These are phyloP conservation scores for Diaporthe sp. DNA, from an alignment of 2,329 filamentous ascomycete species.

Conservation along the genomic window DNA sequence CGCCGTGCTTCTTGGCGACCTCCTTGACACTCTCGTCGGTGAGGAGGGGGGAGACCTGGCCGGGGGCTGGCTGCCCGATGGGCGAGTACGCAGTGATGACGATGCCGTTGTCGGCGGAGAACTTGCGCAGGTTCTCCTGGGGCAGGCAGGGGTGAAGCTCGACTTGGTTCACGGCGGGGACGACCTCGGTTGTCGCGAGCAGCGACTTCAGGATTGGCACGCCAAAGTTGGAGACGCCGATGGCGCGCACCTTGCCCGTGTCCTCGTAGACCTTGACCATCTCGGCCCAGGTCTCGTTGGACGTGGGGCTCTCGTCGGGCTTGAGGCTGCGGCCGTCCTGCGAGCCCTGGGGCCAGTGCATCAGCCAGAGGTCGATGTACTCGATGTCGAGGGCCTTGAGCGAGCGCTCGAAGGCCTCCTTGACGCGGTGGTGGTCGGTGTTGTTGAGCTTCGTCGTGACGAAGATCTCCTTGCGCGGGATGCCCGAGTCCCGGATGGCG, in stretches of 20 bases:
- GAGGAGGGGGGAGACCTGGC: constrained; percentile 29
- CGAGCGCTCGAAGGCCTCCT: constrained; percentile 47
- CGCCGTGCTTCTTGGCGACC: constrained; percentile 45
- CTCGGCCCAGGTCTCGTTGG: constrained; percentile 39
- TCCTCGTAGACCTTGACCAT: constrained; percentile 58
- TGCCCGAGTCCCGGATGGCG: constrained; percentile 49
- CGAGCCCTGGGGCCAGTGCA: constrained; percentile 39
- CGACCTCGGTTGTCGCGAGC: constrained; percentile 63
- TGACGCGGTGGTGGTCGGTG: constrained; percentile 48
- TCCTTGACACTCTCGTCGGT: constrained; percentile 44
- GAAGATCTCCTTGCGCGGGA: constrained; percentile 52
- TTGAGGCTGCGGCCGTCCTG: constrained; percentile 10
- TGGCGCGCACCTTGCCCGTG: constrained; percentile 73
- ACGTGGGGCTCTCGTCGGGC: constrained; percentile 36
- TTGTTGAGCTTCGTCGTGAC: constrained; percentile 51
- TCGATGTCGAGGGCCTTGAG: constrained; percentile 63
- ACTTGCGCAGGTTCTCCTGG: constrained; percentile 69
- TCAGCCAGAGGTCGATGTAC: constrained; percentile 70
- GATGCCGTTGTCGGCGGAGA: constrained; percentile 73
- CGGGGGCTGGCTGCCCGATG: constrained; percentile 50
- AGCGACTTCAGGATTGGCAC: constrained; percentile 76
- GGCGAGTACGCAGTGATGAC: constrained; percentile 75
- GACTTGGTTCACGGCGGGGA: constrained; percentile 72
- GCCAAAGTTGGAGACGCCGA: constrained; percentile 78
- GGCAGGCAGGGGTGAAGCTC: constrained; percentile 66